A percentile compares a stretch with the other conserved stretches of the same genome.
Conservation (phyloP, 306 rosid species). For the Herpetospermum pedunculosum region DNA sequence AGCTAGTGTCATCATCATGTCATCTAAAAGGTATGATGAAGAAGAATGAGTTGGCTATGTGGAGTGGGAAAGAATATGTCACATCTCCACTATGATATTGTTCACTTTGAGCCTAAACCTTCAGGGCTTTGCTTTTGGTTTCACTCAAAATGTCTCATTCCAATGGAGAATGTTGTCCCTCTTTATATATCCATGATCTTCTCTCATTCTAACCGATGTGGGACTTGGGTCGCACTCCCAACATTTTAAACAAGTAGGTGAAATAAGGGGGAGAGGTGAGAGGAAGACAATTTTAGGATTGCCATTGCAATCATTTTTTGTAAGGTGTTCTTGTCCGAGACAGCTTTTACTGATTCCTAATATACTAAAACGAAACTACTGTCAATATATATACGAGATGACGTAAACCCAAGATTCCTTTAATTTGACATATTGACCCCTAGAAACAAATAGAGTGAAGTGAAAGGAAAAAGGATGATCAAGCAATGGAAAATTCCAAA, state of each 20-base stretch:
- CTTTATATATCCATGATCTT: too few species aligned
- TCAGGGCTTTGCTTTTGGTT: too few species aligned
- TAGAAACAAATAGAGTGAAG: neutral
- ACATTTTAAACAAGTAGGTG: too few species aligned
- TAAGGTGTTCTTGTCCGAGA: neutral
- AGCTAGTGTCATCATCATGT: neutral
- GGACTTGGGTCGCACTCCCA: too few species aligned
- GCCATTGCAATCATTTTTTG: neutral
- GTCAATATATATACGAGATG: neutral
- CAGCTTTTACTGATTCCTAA: neutral
- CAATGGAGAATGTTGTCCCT: too few species aligned
- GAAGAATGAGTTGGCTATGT: neutral
- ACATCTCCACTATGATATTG: too few species aligned
- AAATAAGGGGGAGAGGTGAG: too few species aligned
- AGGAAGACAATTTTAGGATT: neutral
- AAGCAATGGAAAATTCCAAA: neutral
- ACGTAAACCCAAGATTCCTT: neutral
- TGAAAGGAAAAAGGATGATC: neutral
- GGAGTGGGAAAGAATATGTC: neutral
- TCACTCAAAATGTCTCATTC: too few species aligned
- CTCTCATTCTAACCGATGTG: too few species aligned
- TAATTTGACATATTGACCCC: neutral
- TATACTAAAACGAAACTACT: neutral
- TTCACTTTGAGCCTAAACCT: too few species aligned
- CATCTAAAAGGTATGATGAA: neutral